These are phyloP conservation scores for Xylaria sp. DNA, from an alignment of 2,329 filamentous ascomycete genomes.

Conservation along the genomic window DNA sequence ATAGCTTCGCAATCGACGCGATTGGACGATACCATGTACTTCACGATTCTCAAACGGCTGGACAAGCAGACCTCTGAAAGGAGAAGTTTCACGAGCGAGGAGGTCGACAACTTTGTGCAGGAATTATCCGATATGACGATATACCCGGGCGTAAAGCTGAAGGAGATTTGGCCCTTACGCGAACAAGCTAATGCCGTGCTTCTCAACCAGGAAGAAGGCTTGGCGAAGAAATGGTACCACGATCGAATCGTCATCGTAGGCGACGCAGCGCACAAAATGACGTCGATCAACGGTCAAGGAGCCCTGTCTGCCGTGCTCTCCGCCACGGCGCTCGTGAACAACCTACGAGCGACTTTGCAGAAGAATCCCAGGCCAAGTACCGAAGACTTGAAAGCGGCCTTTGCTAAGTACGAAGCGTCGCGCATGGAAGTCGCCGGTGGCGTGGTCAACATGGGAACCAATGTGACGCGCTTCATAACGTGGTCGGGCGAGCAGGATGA, in stretches of 20 bases:
- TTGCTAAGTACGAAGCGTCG: constrained; percentile 36
- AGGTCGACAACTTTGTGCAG: constrained; percentile 33
- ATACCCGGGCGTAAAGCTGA: constrained; percentile 37
- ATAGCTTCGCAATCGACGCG: constrained; percentile 32
- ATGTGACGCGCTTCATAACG: constrained; percentile 13
- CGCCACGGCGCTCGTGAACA: constrained; percentile 36
- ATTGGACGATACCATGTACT: constrained; percentile 30
- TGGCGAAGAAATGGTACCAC: constrained; percentile 41
- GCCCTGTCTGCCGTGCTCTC: constrained; percentile 35
- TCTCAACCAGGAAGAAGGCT: constrained; percentile 40
- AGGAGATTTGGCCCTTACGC: constrained; percentile 39
- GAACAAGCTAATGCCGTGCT: constrained; percentile 23
- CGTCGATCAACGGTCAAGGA: constrained; percentile 37
- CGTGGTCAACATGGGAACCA: constrained; percentile 3
- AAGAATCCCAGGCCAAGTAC: constrained; percentile 20
- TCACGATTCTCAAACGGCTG: constrained; percentile 30
- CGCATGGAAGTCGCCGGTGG: neutral
- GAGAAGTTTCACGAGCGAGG: constrained; percentile 31
- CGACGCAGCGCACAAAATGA: constrained; percentile 52
- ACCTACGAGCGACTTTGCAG: constrained; percentile 29
- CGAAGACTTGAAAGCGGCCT: constrained; percentile 34
- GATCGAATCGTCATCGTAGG: constrained; percentile 52
- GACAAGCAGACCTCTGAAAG: constrained; percentile 19
- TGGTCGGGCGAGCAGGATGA: constrained; percentile 22
- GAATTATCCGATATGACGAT: constrained; percentile 34